Conservation (phyloP, 2,329 filamentous ascomycete genomes). For the Cladosporium sp. region DNA sequence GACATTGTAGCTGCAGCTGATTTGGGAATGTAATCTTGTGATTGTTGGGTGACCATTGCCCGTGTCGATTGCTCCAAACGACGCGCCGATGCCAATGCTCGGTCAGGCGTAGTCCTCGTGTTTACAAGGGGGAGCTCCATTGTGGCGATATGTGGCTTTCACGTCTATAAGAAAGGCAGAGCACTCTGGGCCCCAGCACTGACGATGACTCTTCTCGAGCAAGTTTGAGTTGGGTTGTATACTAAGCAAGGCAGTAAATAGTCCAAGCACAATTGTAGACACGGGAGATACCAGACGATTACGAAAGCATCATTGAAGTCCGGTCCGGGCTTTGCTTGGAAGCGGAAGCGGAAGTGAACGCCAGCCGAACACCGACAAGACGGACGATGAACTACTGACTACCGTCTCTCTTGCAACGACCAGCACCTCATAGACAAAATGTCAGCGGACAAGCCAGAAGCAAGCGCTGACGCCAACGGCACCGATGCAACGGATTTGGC, state of each 20-base stretch:
- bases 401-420: background rate
- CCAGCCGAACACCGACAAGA: conserved; percentile 1
- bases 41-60: background rate
- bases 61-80: background rate
- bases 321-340: background rate
- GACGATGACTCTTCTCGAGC: background rate
- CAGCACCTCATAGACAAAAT: background rate
- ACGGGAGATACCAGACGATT: background rate
- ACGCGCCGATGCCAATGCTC: conserved; percentile 4
- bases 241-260: background rate
- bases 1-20: background rate
- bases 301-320: conserved; percentile 2
- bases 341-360: background rate
- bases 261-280: background rate
- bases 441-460: conserved; percentile 11
- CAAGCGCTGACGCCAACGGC: conserved; percentile 4
- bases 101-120: background rate
- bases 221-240: background rate
- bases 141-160: background rate
- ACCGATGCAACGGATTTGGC: conserved; percentile 14
- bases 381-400: background rate
- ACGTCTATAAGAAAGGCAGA: background rate
- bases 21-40: background rate
- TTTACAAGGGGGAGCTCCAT: conserved; percentile 1
- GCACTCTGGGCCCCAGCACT: background rate